Base-by-base conservation (phyloP, 2,329 filamentous ascomycete genomes). In the Pseudogymnoascus pannorum region DNA sequence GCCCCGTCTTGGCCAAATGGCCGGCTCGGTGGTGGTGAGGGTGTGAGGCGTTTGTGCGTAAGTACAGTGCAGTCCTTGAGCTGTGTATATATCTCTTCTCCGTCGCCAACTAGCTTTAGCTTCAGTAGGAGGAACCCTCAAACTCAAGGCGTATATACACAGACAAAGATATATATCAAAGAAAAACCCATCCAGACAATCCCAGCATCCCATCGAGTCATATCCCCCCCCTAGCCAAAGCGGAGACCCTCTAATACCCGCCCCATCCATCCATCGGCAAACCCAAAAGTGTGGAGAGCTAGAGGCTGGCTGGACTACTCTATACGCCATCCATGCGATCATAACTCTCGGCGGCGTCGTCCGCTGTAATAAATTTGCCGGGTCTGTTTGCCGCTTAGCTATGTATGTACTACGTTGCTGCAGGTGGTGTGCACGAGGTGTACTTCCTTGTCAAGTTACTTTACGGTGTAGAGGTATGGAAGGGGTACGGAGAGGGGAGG, bases 131-230 rank as follows among this genome's bases (percentile, higher is more conserved):
- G n/a, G n/a, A n/a, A n/a, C n/a, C n/a, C n/a, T n/a, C n/a, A n/a
- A n/a, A n/a, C n/a, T 36, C 35, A 36, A 36, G 35, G 16, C 5
- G 35, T n/a, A 33, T 35, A 35, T 36, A n/a, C 14, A 36, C n/a
- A 12, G 5, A 16, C 5, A 2, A 11, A 11, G 5, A 40, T 38
- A 42, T 20, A 42, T 18, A 42, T 20, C 20, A 40, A 18, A 14
- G 20, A 40, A 40, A 18, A 22, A 5, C 8, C 3, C 2, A 3
- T 9, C 38, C 38, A 20, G 22, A 5, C 16, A 14, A 22, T 40
- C n/a, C n/a, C n/a, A n/a, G n/a, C n/a, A n/a, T n/a, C n/a, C 36
- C 38, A 14, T 42, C 38, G 38, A 42, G 38, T 42, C 38, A 42
- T 6, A 14, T 5, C 38, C 9, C 2, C 7, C 36, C 5, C 31